Percentiles rank a stretch among this genome's conserved stretches.
Conservation (phyloP, 31 red algal genomes). For the Endocladia muricata region DNA sequence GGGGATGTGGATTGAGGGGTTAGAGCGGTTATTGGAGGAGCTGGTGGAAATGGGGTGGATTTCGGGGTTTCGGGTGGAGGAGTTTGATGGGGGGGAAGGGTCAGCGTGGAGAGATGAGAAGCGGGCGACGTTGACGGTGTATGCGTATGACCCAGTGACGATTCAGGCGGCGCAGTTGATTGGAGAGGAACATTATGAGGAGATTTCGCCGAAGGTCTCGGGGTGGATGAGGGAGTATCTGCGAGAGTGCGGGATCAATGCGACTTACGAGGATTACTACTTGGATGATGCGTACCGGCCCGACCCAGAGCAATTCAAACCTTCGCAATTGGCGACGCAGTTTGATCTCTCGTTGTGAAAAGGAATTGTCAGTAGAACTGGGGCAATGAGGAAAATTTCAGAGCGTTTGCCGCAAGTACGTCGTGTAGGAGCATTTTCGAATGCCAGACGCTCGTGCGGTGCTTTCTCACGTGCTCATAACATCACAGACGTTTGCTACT, state of each 20-base stretch:
- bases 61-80: slow-evolving; percentile 37
- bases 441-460: too few relatives aligned
- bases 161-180: slow-evolving; percentile 50
- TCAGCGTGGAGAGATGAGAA: slow-evolving; percentile 50
- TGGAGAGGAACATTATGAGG: slow-evolving; percentile 56
- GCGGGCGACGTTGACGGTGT: slow-evolving; percentile 32
- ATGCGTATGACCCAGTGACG: slow-evolving; percentile 19
- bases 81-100: slow-evolving; percentile 29
- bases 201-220: slow-evolving; percentile 55
- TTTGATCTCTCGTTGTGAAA: slow-evolving; percentile 35
- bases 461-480: too few relatives aligned
- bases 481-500: too few relatives aligned
- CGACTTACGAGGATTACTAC: slow-evolving; percentile 59
- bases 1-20: background rate
- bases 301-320: slow-evolving; percentile 43
- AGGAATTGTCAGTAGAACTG: too few relatives aligned
- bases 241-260: slow-evolving; percentile 6
- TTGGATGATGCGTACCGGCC: slow-evolving; percentile 49
- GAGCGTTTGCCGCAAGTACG: too few relatives aligned
- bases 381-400: too few relatives aligned
- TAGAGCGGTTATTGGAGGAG: slow-evolving; percentile 24
- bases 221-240: slow-evolving; percentile 25
- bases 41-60: slow-evolving; percentile 51
- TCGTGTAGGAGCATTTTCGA: too few relatives aligned
- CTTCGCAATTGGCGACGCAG: slow-evolving; percentile 47